Base-by-base conservation (phyloP, 1,284 basidiomycete genomes). In the Papiliotrema flavescens region DNA sequence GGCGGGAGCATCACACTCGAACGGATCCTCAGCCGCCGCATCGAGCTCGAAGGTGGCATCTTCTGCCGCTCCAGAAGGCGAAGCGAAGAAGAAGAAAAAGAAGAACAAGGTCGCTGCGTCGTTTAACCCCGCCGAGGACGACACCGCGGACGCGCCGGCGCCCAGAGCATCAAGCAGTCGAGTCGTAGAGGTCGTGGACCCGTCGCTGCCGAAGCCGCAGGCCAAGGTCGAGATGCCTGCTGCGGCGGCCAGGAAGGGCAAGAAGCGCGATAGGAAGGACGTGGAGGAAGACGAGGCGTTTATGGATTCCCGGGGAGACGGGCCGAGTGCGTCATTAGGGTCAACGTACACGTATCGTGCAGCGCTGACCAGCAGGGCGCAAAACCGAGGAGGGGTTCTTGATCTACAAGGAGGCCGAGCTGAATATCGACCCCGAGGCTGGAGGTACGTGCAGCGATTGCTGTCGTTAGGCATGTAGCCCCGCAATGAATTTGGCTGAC, bases 371-470 rank as follows among this genome's bases (percentile, higher is more conserved):
- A 8, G 48, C 68, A 91, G 90, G 89, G 56, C 83, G 83, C 37
- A 86, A 81, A 74, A 94, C 90, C 0, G 88, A 88, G 57, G 90
- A 94, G 72, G 91, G 90, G 0, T 93, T 83, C 78, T 73, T 79
- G 34, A 84, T 94, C 36, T 94, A 86, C 76, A 92, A 90, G 71
- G 90, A 91, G 73, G 87, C 86, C 62, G 90, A 93, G 64, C 82
- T 94, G 13, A 83, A 85, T 14, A 88, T 94, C 57, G 78, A 80
- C 51, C 80, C 83, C 51, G 80, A 83, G 59, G 87, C 86, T 47
- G 90, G 90, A 73, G 89, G 90, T 89, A 75, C 76, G 82, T 74
- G 54, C 3, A 55, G 56, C 52, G n/a, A n/a, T n/a, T n/a, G n/a
- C n/a, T n/a, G n/a, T n/a, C n/a, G n/a, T n/a, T n/a, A n/a, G n/a